These are phyloP conservation scores for Gyrodon lividus DNA, from an alignment of 768 basidiomycete genomes.

Conservation along the genomic window DNA sequence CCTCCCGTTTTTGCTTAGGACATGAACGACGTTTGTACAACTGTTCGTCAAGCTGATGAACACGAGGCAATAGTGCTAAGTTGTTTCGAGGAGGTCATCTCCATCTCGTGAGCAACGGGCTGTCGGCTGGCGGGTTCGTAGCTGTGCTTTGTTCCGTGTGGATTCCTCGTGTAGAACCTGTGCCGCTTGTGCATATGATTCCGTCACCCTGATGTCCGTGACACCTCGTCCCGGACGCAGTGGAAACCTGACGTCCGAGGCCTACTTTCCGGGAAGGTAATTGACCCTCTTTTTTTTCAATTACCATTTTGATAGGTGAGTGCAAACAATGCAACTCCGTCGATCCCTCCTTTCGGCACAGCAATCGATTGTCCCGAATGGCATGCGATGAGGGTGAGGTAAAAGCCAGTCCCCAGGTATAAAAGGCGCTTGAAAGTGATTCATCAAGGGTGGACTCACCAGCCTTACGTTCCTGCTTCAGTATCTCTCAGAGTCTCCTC, in stretches of 20 bases:
- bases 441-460: neutral
- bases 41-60: neutral
- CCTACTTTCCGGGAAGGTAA: conserved; percentile 19
- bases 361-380: conserved; percentile 21
- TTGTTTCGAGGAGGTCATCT: conserved; percentile 3
- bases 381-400: conserved; percentile 26
- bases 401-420: conserved; percentile 24
- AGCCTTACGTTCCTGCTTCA: conserved; percentile 6
- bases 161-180: conserved; percentile 14
- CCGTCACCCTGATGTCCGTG: conserved; percentile 13
- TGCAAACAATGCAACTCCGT: conserved; percentile 30
- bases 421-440: conserved; percentile 18
- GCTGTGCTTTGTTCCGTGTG: conserved; percentile 14
- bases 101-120: conserved; percentile 2
- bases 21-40: too few species aligned
- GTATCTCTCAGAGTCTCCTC: neutral
- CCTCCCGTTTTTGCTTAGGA: neutral
- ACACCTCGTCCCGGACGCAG: conserved; percentile 17
- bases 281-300: conserved; percentile 23
- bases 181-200: conserved; percentile 16
- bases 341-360: conserved; percentile 18
- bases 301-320: conserved; percentile 10
- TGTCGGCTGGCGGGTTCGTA: conserved; percentile 9
- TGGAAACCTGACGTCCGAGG: conserved; percentile 14
- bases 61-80: conserved; percentile 9